Conservation (phyloP, 140 eudicot species). For the Cichorium intybus region DNA sequence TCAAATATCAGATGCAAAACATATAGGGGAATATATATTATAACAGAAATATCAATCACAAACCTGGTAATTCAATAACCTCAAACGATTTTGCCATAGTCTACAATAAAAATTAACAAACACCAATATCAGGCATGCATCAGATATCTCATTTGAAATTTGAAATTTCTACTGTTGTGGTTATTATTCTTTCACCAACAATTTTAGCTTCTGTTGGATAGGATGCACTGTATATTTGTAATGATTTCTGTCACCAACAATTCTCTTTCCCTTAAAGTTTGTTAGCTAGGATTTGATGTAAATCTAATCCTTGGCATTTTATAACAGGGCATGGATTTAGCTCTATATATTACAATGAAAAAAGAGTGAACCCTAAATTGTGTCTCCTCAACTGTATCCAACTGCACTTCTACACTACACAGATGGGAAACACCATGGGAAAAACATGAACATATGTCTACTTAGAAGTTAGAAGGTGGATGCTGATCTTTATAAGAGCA, state of each 20-base stretch:
- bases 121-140: conserved; percentile 15
- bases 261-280: background rate
- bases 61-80: no score
- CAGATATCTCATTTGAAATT: background rate
- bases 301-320: background rate
- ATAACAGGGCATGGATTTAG: conserved; percentile 9
- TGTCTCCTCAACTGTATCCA: background rate
- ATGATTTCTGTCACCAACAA: background rate
- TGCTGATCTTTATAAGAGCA: background rate
- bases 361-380: background rate
- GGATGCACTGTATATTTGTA: background rate
- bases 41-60: conserved; percentile 10
- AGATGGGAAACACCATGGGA: no score
- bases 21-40: background rate
- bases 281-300: background rate
- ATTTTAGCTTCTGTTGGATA: conserved; percentile 1
- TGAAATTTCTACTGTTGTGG: conserved; percentile 1
- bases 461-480: conserved; percentile 3
- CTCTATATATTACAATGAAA: background rate
- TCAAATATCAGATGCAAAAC: conserved; percentile 15
- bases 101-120: conserved; percentile 31
- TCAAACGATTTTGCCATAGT: no score
- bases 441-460: conserved; percentile 8
- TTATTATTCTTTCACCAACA: no score
- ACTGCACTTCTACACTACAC: no score